Conservation (phyloP, 495 filamentous ascomycete species). For the Pseudevernia furfuracea region DNA sequence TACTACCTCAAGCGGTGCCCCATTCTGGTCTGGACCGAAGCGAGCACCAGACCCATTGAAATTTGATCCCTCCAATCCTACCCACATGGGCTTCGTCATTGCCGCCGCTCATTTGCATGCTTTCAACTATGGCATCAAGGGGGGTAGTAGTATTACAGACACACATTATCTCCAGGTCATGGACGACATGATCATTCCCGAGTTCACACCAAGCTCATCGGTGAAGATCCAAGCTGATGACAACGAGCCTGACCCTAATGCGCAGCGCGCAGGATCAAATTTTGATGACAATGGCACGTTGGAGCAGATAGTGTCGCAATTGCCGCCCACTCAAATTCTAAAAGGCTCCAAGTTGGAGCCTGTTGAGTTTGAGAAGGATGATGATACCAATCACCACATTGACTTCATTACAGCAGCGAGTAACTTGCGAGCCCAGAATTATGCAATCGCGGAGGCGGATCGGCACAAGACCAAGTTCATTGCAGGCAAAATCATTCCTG, state of each 20-base stretch:
- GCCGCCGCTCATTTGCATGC: constrained; percentile 89
- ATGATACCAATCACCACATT: constrained; percentile 96
- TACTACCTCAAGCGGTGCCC: constrained; percentile 74
- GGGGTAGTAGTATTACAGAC: constrained; percentile 58
- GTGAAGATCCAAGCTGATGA: constrained; percentile 98
- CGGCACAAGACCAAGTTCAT: constrained; percentile 99
- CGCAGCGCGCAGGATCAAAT: constrained; percentile 40
- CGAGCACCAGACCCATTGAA: constrained; percentile 86
- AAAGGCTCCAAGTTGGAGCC: constrained; percentile 80
- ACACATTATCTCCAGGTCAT: constrained; percentile 67
- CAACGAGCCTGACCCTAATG: constrained; percentile 90
- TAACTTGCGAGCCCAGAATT: constrained; percentile 95
- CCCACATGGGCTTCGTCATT: constrained; percentile 78
- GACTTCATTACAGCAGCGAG: constrained; percentile 98
- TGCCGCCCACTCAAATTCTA: constrained; percentile 73
- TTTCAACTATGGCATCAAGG: constrained; percentile 94
- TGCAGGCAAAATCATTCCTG: constrained; percentile 98
- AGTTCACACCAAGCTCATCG: constrained; percentile 83
- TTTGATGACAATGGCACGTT: constrained; percentile 70
- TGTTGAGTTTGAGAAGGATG: constrained; percentile 99
- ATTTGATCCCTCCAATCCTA: constrained; percentile 75
- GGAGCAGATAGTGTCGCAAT: constrained; percentile 50
- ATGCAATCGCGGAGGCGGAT: constrained; percentile 86
- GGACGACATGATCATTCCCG: constrained; percentile 90
- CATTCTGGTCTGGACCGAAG: constrained; percentile 98